Evolutionary conservation across 257 asterid genomes (phyloP).

Genomic region (Solanum chiquidenum): DNA sequence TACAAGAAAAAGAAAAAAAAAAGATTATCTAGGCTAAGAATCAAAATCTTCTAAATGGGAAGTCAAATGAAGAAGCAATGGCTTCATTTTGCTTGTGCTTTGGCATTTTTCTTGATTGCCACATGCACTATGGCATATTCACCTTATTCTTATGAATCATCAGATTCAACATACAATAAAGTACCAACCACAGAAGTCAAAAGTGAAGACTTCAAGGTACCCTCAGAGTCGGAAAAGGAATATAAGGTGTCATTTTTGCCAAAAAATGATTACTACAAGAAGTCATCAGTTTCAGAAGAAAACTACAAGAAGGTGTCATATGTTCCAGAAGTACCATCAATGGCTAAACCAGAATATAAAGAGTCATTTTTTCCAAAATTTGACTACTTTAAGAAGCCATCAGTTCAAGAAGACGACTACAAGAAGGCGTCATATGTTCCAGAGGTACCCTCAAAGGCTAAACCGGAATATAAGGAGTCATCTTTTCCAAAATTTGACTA

Average conservation of each 20-base stretch:
- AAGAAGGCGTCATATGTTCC: not conserved
- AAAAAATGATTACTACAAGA: not conserved
- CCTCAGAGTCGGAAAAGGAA: not conserved
- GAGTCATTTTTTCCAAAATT: not conserved
- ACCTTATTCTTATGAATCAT: not conserved
- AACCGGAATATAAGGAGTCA: accelerated
- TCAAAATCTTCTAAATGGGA: not conserved
- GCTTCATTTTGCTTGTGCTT: not conserved
- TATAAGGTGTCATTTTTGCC: not conserved
- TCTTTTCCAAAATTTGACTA: not conserved
- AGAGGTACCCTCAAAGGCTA: not conserved
- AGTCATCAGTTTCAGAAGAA: not conserved
- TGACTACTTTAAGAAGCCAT: not conserved
- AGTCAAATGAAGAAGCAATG: not conserved
- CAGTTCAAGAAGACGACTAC: not conserved
- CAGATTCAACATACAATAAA: not conserved
- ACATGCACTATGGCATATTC: not conserved
- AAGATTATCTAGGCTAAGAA: not conserved
- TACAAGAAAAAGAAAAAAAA: not conserved
- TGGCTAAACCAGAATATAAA: not conserved
- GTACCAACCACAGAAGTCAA: not conserved
- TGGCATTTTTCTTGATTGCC: not conserved
- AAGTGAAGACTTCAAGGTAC: not conserved
- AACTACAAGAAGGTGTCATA: not conserved
- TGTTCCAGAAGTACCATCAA: not conserved